Evolutionary conservation across 257 asterid species (phyloP).

Genomic region (Petunia secreta): DNA sequence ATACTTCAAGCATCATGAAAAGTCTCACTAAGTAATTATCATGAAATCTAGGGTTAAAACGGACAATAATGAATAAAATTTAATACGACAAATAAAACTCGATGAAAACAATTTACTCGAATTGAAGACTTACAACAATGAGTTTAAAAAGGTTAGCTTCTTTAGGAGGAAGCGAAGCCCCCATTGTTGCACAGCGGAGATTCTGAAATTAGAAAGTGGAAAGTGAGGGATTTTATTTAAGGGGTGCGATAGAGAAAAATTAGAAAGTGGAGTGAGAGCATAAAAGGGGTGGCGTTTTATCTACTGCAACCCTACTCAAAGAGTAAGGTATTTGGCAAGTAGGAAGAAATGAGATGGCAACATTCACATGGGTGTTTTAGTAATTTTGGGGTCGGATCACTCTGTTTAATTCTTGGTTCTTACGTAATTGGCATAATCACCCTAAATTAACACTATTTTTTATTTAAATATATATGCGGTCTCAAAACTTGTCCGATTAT

Average conservation of each 20-base stretch:
- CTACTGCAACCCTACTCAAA: conserved; percentile 80
- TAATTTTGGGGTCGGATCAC: too few species aligned
- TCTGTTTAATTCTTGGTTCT: too few species aligned
- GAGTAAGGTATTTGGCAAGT: conserved; percentile 13
- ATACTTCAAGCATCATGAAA: neutral
- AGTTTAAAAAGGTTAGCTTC: conserved; percentile 98
- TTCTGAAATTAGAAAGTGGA: conserved; percentile 27
- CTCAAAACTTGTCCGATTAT: too few species aligned
- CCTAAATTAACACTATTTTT: too few species aligned
- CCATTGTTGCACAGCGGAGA: conserved; percentile 50
- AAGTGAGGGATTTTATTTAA: conserved; percentile 6
- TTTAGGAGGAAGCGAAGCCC: conserved; percentile 92
- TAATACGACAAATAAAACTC: conserved; percentile 28
- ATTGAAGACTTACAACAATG: conserved; percentile 79
- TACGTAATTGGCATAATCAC: too few species aligned
- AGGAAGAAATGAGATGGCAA: neutral
- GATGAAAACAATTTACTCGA: neutral
- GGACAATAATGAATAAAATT: neutral
- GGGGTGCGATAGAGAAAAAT: conserved; percentile 24
- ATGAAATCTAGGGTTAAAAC: conserved; percentile 34
- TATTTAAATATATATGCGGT: too few species aligned
- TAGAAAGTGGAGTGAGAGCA: conserved; percentile 35
- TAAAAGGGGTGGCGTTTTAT: conserved; percentile 65
- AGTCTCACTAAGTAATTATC: conserved; percentile 17
- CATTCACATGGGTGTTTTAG: too few species aligned